Percentiles rank a stretch among this genome's conserved stretches.
These are phyloP conservation scores for Colletotrichum coccodes DNA, from an alignment of 2,329 filamentous ascomycete species.

Conservation along the genomic window DNA sequence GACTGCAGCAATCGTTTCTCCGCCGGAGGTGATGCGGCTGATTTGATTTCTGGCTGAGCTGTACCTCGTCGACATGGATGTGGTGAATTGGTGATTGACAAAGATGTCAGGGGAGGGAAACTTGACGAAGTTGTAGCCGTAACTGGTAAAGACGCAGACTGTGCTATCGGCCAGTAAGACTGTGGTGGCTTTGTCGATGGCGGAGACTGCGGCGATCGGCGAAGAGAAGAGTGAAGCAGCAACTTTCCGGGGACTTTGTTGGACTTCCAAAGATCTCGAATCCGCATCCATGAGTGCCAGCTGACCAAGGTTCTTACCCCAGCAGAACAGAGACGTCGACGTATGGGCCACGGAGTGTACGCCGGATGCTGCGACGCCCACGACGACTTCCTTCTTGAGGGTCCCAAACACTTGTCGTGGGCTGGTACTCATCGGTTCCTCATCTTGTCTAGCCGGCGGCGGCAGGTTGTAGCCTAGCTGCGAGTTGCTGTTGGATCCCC, in stretches of 20 bases:
- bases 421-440: constrained; percentile 82
- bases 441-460: constrained; percentile 72
- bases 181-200: constrained; percentile 89
- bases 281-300: constrained; percentile 95
- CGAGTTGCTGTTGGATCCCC: constrained; percentile 88
- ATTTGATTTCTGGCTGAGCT: constrained; percentile 75
- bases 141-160: constrained; percentile 94
- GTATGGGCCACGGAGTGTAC: constrained; percentile 94
- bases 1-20: constrained; percentile 90
- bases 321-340: constrained; percentile 83
- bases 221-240: constrained; percentile 83
- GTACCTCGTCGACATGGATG: constrained; percentile 72
- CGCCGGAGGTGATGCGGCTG: constrained; percentile 81
- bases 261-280: constrained; percentile 88
- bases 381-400: constrained; percentile 84
- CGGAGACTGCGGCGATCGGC: constrained; percentile 81
- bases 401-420: constrained; percentile 93
- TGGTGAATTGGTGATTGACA: constrained; percentile 74
- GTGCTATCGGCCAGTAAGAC: constrained; percentile 87
- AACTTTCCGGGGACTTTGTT: constrained; percentile 84
- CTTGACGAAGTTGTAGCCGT: constrained; percentile 90
- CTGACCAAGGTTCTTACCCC: constrained; percentile 95
- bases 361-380: constrained; percentile 87
- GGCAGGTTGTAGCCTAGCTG: constrained; percentile 89
- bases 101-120: constrained; percentile 81